phyloP scores from a whole-genome alignment of 2,329 filamentous ascomycete species.

The Purpureocillium takamizusanense region DNA sequence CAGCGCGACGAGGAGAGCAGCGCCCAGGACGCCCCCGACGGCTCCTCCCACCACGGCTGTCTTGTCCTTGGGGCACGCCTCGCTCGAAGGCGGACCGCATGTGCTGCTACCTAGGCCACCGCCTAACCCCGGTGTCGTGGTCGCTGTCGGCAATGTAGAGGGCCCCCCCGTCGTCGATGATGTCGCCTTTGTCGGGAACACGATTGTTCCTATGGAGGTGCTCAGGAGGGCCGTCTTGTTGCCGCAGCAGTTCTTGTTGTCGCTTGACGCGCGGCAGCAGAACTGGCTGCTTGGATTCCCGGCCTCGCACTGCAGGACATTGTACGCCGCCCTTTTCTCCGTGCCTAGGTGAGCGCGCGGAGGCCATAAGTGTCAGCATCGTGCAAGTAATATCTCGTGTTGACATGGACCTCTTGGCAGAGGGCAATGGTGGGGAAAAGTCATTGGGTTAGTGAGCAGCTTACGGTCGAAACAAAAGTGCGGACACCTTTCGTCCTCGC shows the following conservation, averaged over 20 bases:
- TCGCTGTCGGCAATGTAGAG: background rate
- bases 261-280: conserved; percentile 9
- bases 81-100: too few species aligned
- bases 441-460: too few species aligned
- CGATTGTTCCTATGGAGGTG: conserved; percentile 3
- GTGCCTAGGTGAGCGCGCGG: too few species aligned
- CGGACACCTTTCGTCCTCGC: conserved; percentile 7
- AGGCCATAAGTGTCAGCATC: too few species aligned
- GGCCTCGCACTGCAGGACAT: conserved; percentile 10
- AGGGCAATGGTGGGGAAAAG: too few species aligned
- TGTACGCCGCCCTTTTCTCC: conserved; percentile 7
- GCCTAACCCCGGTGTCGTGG: too few species aligned
- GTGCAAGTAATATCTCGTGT: too few species aligned
- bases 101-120: too few species aligned
- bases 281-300: conserved; percentile 4
- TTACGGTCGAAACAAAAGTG: conserved; percentile 9
- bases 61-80: conserved; percentile 11
- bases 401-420: too few species aligned
- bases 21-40: conserved; percentile 11
- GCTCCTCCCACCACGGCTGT: conserved; percentile 12
- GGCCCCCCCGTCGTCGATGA: background rate
- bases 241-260: conserved; percentile 9
- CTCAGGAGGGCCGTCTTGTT: conserved; percentile 4
- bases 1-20: conserved; percentile 12
- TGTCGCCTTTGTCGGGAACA: background rate